Base-by-base conservation (phyloP, 106 monocot species). In the Platanthera guangdongensis region DNA sequence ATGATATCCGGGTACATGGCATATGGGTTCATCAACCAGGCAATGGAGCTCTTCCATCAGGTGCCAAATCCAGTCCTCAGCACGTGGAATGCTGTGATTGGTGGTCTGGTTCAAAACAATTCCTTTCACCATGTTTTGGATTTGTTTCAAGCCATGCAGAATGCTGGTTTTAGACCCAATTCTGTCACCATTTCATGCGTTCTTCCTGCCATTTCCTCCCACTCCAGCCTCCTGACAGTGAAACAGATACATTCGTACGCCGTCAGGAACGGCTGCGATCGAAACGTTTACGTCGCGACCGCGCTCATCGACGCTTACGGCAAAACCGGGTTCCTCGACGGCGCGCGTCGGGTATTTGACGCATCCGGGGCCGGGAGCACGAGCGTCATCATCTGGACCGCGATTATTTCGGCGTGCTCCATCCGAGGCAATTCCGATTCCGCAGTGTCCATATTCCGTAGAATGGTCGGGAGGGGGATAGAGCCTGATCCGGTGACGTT, bases 1-100 rank as follows among this genome's bases (percentile, higher is more conserved):
- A 75, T 86, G 83, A 86, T 86, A 14, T 63, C 83, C 8, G 86
- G 83, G 53, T 86, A 86, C 64, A 86, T 86, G 86, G n/a, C 51
- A 25, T 78, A 86, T 57, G 86, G 86, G 30, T 75, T 80, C 72
- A 71, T 78, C 10, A 57, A 73, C 1, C 28, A 11, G 28, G 86
- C 86, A 19, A 75, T 86, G 70, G 70, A 80, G 9, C 67, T 86
- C 19, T 86, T 86, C 48, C 5, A 75, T 39, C 51, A 47, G 51
- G 69, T 78, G 45, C 68, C 45, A 7, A 52, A 8, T 54, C 77
- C 80, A 14, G 80, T 71, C 14, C 60, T 78, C 32, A 81, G 80
- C 39, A 78, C 80, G 30, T 83, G 86, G 86, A 86, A 86, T 75
- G 82, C 83, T 7, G 75, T 83, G 3, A 78, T 86, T 9, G 77